phyloP scores from a whole-genome alignment of 2,329 filamentous ascomycete genomes.

The Scytalidium sp. region DNA sequence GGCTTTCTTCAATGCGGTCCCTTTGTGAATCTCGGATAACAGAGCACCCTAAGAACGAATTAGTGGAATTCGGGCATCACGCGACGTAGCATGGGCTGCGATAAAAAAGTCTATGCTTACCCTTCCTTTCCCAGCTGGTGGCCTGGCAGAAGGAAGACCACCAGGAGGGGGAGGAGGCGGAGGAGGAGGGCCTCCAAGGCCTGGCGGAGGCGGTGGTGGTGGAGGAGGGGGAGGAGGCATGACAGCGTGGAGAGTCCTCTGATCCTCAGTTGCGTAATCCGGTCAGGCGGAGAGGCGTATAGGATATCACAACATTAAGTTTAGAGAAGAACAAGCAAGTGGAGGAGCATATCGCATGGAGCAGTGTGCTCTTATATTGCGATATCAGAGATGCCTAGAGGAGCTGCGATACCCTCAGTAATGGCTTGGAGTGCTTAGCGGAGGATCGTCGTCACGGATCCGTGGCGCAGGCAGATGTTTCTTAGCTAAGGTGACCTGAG shows the following conservation, averaged over 20 bases:
- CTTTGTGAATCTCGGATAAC: constrained; percentile 83
- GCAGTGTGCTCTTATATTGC: not conserved
- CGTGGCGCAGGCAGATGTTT: not conserved
- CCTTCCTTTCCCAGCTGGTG: constrained; percentile 56
- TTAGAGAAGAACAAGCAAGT: not conserved
- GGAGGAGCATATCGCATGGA: not conserved
- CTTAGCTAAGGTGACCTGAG: not conserved
- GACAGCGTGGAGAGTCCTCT: not conserved
- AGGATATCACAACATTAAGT: not conserved
- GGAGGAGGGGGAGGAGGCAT: constrained; percentile 64
- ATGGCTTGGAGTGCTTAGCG: not conserved
- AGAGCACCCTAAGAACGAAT: constrained; percentile 67
- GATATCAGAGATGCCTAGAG: not conserved
- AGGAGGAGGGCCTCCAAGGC: constrained; percentile 57
- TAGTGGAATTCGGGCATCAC: constrained; percentile 10
- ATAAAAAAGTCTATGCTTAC: constrained; percentile 48
- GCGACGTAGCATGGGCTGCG: constrained; percentile 15
- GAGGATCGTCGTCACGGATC: not conserved
- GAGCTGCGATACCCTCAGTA: not conserved
- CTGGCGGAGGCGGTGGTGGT: constrained; percentile 60
- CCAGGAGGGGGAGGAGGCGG: constrained; percentile 66
- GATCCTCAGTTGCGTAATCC: not conserved
- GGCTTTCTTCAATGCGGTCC: constrained; percentile 75
- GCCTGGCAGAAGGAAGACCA: constrained; percentile 54
- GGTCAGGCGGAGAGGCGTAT: not conserved